Percentiles rank a stretch among this genome's conserved stretches.
Conservation (phyloP, 1,139 yeast genomes). For the Sugiyamaella pinicola region DNA sequence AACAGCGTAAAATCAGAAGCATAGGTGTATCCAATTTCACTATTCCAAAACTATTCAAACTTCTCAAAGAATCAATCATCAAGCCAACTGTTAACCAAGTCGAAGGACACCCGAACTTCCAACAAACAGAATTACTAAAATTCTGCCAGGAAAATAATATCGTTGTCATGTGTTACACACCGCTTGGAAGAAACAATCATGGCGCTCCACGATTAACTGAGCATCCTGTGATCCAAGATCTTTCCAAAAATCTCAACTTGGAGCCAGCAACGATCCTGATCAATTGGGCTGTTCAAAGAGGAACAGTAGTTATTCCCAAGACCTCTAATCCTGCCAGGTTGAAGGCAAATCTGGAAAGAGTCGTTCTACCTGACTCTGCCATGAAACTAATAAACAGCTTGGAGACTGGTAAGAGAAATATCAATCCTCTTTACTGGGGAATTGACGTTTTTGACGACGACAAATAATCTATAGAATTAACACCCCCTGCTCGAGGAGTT, state of each 20-base stretch:
- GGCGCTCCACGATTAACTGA: slow-evolving; percentile 56
- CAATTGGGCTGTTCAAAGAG: slow-evolving; percentile 73
- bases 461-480: too few species aligned
- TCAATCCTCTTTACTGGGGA: slow-evolving; percentile 30
- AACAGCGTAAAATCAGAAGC: slow-evolving; percentile 62
- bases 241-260: slow-evolving; percentile 57
- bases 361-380: slow-evolving; percentile 34
- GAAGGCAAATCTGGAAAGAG: slow-evolving; percentile 49
- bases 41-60: slow-evolving; percentile 72
- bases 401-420: slow-evolving; percentile 35
- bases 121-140: slow-evolving; percentile 67
- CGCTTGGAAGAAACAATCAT: slow-evolving; percentile 58
- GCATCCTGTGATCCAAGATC: slow-evolving; percentile 49
- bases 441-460: slow-evolving; percentile 28
- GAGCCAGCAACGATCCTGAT: slow-evolving; percentile 64
- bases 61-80: slow-evolving; percentile 68
- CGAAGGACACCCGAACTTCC: slow-evolving; percentile 91
- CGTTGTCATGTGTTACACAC: slow-evolving; percentile 78
- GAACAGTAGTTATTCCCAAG: slow-evolving; percentile 70
- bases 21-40: slow-evolving; percentile 85
- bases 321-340: slow-evolving; percentile 62
- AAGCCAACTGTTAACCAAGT: slow-evolving; percentile 83
- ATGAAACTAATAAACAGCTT: slow-evolving; percentile 54
- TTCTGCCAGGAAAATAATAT: slow-evolving; percentile 63
- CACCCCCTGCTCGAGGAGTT: too few species aligned